phyloP scores from a whole-genome alignment of 106 monocot genomes.

The Chionographis japonica region DNA sequence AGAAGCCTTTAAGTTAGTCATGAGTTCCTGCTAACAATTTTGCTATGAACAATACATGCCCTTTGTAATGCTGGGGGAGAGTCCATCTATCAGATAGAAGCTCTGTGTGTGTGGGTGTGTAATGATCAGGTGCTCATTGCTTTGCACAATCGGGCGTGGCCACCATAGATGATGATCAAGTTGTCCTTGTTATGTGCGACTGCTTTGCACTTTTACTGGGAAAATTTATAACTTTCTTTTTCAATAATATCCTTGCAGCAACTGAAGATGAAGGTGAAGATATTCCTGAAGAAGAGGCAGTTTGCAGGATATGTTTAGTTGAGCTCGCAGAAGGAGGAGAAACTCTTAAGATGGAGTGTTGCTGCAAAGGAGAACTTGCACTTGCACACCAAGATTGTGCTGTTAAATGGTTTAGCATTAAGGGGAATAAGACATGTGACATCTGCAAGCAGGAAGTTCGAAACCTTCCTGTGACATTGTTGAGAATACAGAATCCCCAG shows the following conservation, averaged over 20 bases:
- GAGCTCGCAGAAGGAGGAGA: slow-evolving; percentile 93
- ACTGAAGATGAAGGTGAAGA: slow-evolving; percentile 74
- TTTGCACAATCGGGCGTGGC: no score
- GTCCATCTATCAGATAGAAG: no score
- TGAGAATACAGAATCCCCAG: slow-evolving; percentile 68
- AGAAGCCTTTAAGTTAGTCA: no score
- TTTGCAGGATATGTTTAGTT: slow-evolving; percentile 89
- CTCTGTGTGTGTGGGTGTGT: no score
- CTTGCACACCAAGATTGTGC: slow-evolving; percentile 98
- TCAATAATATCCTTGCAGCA: slow-evolving; percentile 13
- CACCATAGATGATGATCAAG: no score
- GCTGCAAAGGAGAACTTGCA: slow-evolving; percentile 98
- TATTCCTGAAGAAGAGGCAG: slow-evolving; percentile 94
- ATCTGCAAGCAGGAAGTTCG: slow-evolving; percentile 87
- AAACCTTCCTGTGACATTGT: slow-evolving; percentile 85
- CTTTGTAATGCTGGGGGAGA: no score
- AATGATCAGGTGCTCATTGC: no score
- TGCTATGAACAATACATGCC: no score
- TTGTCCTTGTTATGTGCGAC: neutral
- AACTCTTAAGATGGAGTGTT: slow-evolving; percentile 94
- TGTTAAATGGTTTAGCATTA: slow-evolving; percentile 96
- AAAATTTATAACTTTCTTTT: slow-evolving; percentile 1
- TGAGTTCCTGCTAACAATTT: no score
- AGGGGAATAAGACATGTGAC: slow-evolving; percentile 96
- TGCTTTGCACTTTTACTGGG: neutral